These are phyloP conservation scores for Aspergillus viridinutans DNA, from an alignment of 2,329 filamentous ascomycete species.

Conservation along the genomic window DNA sequence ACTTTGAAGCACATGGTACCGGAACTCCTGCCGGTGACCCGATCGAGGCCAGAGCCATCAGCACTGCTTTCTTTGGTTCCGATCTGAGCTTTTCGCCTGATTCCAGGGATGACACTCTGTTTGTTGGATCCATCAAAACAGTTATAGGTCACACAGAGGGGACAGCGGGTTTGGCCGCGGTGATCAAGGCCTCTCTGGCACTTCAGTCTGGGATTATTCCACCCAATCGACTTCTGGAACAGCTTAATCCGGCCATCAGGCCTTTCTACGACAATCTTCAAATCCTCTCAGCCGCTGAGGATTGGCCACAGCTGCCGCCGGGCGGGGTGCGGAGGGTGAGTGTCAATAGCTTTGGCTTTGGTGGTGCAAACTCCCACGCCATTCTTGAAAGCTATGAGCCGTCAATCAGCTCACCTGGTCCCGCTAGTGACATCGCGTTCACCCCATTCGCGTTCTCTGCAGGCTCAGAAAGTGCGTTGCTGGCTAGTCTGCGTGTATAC, in stretches of 20 bases:
- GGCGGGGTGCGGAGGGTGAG: no score
- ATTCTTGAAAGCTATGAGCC: not conserved
- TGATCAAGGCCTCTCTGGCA: no score
- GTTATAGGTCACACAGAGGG: no score
- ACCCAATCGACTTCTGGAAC: no score
- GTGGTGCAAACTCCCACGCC: no score
- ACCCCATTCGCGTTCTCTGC: not conserved
- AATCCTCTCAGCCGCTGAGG: not conserved
- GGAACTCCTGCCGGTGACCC: no score
- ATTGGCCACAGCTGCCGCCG: not conserved
- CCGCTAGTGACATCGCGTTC: not conserved
- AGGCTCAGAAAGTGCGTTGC: not conserved
- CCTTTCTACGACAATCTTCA: not conserved
- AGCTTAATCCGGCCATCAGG: no score
- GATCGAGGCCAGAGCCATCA: not conserved
- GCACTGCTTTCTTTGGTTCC: not conserved
- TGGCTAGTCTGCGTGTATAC: not conserved
- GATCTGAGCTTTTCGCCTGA: not conserved
- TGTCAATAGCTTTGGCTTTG: no score
- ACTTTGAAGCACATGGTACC: no score
- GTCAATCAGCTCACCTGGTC: not conserved
- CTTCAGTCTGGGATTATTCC: no score
- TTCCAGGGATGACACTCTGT: not conserved
- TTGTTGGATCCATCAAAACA: no score
- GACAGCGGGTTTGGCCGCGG: no score